These are phyloP conservation scores for Penicillium paneum DNA, from an alignment of 2,329 filamentous ascomycete species.

Conservation along the genomic window DNA sequence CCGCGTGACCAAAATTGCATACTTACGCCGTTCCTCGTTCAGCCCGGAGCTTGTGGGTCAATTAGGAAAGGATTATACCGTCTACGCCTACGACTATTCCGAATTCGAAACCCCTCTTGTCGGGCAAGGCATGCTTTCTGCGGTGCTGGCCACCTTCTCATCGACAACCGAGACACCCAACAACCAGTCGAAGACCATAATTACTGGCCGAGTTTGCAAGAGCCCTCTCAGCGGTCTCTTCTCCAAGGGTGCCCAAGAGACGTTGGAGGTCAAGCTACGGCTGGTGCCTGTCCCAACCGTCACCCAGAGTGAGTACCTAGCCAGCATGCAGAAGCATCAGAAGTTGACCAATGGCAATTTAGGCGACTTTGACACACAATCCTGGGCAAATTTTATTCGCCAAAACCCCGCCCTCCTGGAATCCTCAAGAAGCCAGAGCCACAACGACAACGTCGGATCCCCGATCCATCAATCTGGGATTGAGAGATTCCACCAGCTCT, in stretches of 20 bases:
- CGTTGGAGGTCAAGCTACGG: conserved; percentile 86
- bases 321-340: conserved; percentile 60
- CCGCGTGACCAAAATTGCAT: background rate
- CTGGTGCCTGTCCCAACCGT: conserved; percentile 71
- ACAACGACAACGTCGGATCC: conserved; percentile 27
- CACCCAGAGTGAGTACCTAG: conserved; percentile 58
- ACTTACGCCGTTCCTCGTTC: conserved; percentile 9
- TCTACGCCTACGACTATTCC: conserved; percentile 95
- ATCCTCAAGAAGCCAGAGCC: conserved; percentile 22
- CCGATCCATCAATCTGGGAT: conserved; percentile 43
- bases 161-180: conserved; percentile 50
- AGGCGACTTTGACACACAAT: conserved; percentile 63
- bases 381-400: conserved; percentile 76
- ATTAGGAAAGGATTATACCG: conserved; percentile 79
- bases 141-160: conserved; percentile 65
- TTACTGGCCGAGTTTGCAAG: conserved; percentile 86
- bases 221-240: conserved; percentile 79
- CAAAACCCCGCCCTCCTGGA: conserved; percentile 57
- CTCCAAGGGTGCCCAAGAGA: conserved; percentile 75
- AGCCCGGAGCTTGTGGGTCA: conserved; percentile 83
- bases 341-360: conserved; percentile 57
- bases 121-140: conserved; percentile 91
- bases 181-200: conserved; percentile 58
- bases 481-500: conserved; percentile 44
- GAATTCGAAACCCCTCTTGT: conserved; percentile 91